Conservation (phyloP, 257 asterid genomes). For the Ehretia macrophylla region DNA sequence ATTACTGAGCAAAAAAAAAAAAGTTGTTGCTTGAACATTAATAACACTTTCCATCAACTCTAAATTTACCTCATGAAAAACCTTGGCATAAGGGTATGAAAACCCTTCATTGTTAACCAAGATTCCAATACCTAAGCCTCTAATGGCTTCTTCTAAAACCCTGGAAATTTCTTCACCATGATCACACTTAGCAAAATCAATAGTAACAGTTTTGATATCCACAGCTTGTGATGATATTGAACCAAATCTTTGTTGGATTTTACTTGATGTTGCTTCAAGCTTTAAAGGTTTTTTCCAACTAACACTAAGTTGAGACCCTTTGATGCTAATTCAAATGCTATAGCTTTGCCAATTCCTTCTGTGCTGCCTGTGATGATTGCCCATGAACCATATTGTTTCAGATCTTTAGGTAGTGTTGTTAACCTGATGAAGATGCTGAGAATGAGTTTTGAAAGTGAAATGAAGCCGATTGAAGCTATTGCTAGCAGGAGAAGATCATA, state of each 20-base stretch:
- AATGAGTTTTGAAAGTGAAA: neutral
- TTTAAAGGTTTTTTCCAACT: constrained; percentile 17
- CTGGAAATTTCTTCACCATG: neutral
- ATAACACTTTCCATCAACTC: constrained; percentile 9
- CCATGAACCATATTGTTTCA: constrained; percentile 20
- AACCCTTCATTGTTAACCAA: constrained; percentile 22
- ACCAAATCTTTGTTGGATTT: neutral
- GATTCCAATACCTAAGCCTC: constrained; percentile 10
- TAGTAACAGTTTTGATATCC: neutral
- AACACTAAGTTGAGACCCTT: constrained; percentile 15
- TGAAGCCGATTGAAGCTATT: constrained; percentile 10
- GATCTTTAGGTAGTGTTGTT: constrained; percentile 12
- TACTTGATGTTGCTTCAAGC: constrained; percentile 4
- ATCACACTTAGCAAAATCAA: constrained; percentile 11
- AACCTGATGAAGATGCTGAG: neutral
- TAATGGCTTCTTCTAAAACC: constrained; percentile 2
- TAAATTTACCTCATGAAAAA: constrained; percentile 14
- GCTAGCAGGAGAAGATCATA: constrained; percentile 9
- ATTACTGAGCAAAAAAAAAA: too few species aligned
- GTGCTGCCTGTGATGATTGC: constrained; percentile 22
- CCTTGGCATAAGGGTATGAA: constrained; percentile 2
- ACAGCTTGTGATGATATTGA: too few species aligned
- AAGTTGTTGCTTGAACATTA: constrained; percentile 9
- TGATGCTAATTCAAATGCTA: constrained; percentile 17
- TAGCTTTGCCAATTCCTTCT: constrained; percentile 22